phyloP scores from a whole-genome alignment of 2,329 filamentous ascomycete genomes.

The Botrytis aclada region DNA sequence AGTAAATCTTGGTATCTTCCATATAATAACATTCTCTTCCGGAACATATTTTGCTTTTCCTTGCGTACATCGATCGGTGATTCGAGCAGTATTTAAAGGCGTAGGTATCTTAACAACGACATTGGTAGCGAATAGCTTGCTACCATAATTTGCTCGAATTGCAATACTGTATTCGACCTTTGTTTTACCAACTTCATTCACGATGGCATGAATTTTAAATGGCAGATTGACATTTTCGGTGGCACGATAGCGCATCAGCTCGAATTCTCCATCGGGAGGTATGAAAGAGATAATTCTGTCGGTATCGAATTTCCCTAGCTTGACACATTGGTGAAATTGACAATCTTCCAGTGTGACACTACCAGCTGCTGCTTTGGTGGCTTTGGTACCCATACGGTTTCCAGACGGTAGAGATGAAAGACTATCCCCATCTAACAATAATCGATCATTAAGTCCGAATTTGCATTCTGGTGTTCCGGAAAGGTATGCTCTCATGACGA shows the following conservation, averaged over 20 bases:
- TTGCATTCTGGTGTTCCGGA: slow-evolving; percentile 98
- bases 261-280: slow-evolving; percentile 95
- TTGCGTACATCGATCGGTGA: slow-evolving; percentile 87
- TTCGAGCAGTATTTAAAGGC: slow-evolving; percentile 91
- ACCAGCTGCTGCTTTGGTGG: slow-evolving; percentile 91
- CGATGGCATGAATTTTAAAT: slow-evolving; percentile 98
- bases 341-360: slow-evolving; percentile 96
- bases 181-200: slow-evolving; percentile 93
- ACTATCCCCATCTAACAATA: slow-evolving; percentile 79
- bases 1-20: slow-evolving; percentile 98
- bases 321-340: slow-evolving; percentile 98
- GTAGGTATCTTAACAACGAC: slow-evolving; percentile 93
- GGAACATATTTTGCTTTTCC: slow-evolving; percentile 99
- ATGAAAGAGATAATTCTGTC: slow-evolving; percentile 97
- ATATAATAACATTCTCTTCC: slow-evolving; percentile 95
- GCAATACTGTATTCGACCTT: slow-evolving; percentile 99
- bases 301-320: slow-evolving; percentile 92
- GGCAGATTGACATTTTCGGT: slow-evolving; percentile 98
- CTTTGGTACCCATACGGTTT: slow-evolving; percentile 77
- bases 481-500: slow-evolving; percentile 97
- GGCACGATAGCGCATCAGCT: slow-evolving; percentile 96
- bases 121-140: slow-evolving; percentile 95
- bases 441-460: slow-evolving; percentile 92
- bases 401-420: slow-evolving; percentile 66
- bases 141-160: slow-evolving; percentile 93